A percentile compares a stretch with the other conserved stretches of the same genome.
These are phyloP conservation scores for Magnusiomyces tetraspermus DNA, from an alignment of 1,139 yeast genomes.

Conservation along the genomic window DNA sequence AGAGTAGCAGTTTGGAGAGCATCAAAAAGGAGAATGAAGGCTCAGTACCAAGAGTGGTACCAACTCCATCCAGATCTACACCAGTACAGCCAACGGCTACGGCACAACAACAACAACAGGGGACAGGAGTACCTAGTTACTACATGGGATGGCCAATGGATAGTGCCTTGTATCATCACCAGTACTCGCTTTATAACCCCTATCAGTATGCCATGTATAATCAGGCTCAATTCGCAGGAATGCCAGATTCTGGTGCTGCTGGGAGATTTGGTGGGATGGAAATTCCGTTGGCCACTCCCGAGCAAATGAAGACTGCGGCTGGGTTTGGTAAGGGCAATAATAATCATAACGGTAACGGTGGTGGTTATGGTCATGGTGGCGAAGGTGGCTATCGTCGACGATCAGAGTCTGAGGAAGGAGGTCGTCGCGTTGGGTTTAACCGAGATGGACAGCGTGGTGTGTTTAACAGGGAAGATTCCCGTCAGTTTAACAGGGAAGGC, in stretches of 20 bases:
- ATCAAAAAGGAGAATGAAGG: not conserved
- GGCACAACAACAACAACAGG: too few relatives aligned
- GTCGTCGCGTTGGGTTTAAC: not conserved
- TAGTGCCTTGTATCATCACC: not conserved
- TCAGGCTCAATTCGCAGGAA: not conserved
- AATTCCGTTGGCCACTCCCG: not conserved
- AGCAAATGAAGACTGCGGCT: not conserved
- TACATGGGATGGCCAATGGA: not conserved
- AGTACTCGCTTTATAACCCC: not conserved
- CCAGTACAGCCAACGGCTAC: too few relatives aligned
- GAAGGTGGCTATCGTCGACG: too few relatives aligned
- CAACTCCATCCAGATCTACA: too few relatives aligned
- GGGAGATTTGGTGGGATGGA: too few relatives aligned
- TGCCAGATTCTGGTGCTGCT: not conserved
- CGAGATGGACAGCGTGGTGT: not conserved
- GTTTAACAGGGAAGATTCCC: too few relatives aligned
- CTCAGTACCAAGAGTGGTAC: too few relatives aligned
- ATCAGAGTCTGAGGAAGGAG: too few relatives aligned
- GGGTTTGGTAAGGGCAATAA: not conserved
- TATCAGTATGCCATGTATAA: not conserved
- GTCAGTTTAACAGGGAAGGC: too few relatives aligned
- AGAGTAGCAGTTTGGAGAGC: too few relatives aligned
- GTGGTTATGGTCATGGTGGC: not conserved
- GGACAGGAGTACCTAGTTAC: too few relatives aligned
- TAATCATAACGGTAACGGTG: not conserved